phyloP scores from a whole-genome alignment of 2,329 filamentous ascomycete genomes.

The Harringtonia aguacate region DNA sequence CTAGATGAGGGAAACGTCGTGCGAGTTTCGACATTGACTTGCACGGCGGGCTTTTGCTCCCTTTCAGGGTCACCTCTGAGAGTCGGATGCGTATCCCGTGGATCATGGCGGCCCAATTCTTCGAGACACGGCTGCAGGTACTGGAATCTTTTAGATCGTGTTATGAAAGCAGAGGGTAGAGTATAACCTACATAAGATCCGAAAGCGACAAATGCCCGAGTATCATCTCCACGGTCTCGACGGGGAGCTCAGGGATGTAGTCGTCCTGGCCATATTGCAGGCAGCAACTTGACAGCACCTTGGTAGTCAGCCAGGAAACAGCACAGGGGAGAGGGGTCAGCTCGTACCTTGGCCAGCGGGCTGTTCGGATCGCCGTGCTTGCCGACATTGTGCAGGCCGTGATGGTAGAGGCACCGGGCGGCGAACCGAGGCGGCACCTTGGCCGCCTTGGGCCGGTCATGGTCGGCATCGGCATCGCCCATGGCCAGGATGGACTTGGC shows the following conservation, averaged over 20 bases:
- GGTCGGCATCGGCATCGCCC: background rate
- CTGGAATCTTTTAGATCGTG: background rate
- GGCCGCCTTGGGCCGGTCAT: background rate
- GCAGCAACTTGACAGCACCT: conserved; percentile 4
- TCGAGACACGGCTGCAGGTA: conserved; percentile 4
- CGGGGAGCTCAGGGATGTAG: conserved; percentile 7
- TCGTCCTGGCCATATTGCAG: conserved; percentile 5
- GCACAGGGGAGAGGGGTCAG: too few species aligned
- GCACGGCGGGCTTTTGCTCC: background rate
- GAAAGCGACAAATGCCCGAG: conserved; percentile 4
- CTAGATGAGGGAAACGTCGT: background rate
- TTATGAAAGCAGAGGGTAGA: background rate
- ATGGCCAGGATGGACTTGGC: conserved; percentile 5
- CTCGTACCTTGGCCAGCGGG: background rate
- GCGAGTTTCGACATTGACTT: background rate
- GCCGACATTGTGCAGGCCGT: conserved; percentile 10
- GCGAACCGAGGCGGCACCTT: background rate
- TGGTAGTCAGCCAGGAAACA: background rate
- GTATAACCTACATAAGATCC: conserved; percentile 5
- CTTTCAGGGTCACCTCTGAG: background rate
- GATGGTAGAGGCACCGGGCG: conserved; percentile 10
- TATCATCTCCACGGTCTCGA: conserved; percentile 7
- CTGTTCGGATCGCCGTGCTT: background rate
- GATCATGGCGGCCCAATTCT: conserved; percentile 2
- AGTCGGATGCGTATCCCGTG: background rate